phyloP scores from a whole-genome alignment of 1,284 basidiomycete genomes.

The Caloboletus firmus region DNA sequence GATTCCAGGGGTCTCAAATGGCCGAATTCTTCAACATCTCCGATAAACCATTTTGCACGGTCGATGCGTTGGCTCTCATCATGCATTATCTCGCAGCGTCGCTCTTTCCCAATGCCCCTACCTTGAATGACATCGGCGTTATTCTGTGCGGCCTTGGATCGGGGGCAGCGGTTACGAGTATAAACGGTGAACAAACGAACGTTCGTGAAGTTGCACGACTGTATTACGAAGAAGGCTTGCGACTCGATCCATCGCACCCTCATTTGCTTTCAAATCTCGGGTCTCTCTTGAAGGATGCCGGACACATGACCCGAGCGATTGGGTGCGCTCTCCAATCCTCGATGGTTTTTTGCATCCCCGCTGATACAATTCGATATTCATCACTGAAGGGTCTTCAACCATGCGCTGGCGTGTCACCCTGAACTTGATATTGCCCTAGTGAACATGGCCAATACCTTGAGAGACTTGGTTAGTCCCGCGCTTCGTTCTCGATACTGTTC shows the following conservation, averaged over 20 bases:
- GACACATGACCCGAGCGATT: slow-evolving; percentile 51
- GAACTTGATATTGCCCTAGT: slow-evolving; percentile 61
- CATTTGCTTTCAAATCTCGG: slow-evolving; percentile 63
- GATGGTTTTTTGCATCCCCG: not conserved
- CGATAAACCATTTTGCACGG: slow-evolving; percentile 42
- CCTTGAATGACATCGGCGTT: slow-evolving; percentile 64
- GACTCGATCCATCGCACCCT: slow-evolving; percentile 54
- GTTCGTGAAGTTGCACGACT: slow-evolving; percentile 47
- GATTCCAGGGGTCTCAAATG: slow-evolving; percentile 41
- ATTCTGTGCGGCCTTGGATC: slow-evolving; percentile 50
- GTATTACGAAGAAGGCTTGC: slow-evolving; percentile 56
- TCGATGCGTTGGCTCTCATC: slow-evolving; percentile 48
- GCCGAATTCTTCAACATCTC: slow-evolving; percentile 30
- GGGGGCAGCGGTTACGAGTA: slow-evolving; percentile 22
- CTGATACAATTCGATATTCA: slow-evolving; percentile 9
- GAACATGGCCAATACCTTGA: slow-evolving; percentile 62
- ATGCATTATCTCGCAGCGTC: slow-evolving; percentile 60
- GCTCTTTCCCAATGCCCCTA: slow-evolving; percentile 53
- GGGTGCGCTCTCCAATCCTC: slow-evolving; percentile 34
- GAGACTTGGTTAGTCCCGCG: slow-evolving; percentile 42
- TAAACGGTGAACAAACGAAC: slow-evolving; percentile 18
- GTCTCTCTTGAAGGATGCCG: slow-evolving; percentile 60
- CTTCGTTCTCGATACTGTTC: not conserved
- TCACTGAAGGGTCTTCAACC: slow-evolving; percentile 20
- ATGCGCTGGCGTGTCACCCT: slow-evolving; percentile 54